These are phyloP conservation scores for Linum lewisii DNA, from an alignment of 345 rosid species.

Conservation along the genomic window DNA sequence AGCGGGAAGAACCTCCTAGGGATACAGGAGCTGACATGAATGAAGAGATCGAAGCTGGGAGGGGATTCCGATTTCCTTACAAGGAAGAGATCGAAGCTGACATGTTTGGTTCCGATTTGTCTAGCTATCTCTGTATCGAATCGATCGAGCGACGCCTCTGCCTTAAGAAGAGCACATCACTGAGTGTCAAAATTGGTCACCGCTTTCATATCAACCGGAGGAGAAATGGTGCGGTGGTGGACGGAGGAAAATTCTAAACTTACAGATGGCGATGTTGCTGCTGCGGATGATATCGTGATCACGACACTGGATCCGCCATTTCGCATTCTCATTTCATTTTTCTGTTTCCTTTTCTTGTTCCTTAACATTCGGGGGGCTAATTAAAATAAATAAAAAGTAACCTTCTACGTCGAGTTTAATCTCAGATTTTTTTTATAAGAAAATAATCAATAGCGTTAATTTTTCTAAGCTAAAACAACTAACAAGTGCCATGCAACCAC, in stretches of 20 bases:
- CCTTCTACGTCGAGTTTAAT: too few relatives aligned
- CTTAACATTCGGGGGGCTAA: neutral
- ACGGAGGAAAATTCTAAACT: neutral
- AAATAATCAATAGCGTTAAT: too few relatives aligned
- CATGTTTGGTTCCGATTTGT: neutral
- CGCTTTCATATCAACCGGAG: neutral
- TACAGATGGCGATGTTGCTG: neutral
- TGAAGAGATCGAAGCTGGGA: neutral
- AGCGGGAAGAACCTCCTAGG: constrained; percentile 70
- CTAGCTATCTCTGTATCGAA: neutral
- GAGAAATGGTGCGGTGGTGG: neutral
- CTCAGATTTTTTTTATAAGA: too few relatives aligned
- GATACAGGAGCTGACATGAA: constrained; percentile 53
- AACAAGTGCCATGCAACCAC: too few relatives aligned
- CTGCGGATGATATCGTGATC: neutral
- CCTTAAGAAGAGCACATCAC: neutral
- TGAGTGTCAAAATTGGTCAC: neutral
- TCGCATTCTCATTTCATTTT: neutral
- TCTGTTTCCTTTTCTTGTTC: neutral
- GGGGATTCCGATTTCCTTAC: neutral
- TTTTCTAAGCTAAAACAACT: too few relatives aligned
- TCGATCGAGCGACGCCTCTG: too few relatives aligned
- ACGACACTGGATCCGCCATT: neutral
- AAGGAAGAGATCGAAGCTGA: neutral
- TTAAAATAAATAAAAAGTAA: too few relatives aligned